A percentile compares a stretch with the other conserved stretches of the same genome.
Conservation (phyloP, 208 protist genomes). For the Acanthamoeba royreba region DNA sequence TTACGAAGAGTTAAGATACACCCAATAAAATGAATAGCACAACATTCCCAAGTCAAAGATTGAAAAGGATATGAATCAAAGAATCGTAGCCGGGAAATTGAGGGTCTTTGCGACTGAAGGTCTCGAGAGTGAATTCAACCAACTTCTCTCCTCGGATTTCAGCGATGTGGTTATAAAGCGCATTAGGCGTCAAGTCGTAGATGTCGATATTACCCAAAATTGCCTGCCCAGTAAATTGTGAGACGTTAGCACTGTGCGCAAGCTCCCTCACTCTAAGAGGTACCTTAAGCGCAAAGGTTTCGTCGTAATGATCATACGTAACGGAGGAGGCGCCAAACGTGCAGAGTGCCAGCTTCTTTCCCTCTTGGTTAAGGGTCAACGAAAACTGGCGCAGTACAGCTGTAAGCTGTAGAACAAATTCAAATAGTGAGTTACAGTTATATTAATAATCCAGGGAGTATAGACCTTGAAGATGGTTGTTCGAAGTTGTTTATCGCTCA, state of each 20-base stretch:
- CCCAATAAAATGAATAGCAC: no score
- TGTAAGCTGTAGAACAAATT: not conserved
- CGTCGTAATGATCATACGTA: not conserved
- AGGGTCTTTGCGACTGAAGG: not conserved
- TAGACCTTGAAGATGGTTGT: constrained; percentile 36
- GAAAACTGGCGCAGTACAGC: not conserved
- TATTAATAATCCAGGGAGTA: no score
- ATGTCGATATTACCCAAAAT: constrained; percentile 36
- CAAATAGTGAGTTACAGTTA: no score
- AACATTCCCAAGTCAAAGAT: no score
- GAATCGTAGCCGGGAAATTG: constrained; percentile 34
- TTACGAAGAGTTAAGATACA: not conserved
- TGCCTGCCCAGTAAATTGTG: not conserved
- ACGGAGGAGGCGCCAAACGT: constrained; percentile 1
- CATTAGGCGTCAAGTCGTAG: constrained; percentile 11
- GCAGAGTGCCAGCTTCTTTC: constrained; percentile 22
- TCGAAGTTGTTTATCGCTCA: not conserved
- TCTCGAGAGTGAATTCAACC: constrained; percentile 32
- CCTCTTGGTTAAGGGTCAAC: constrained; percentile 1
- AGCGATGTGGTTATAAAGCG: not conserved
- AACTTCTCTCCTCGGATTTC: constrained; percentile 47
- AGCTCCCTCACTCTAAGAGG: no score
- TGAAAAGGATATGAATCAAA: constrained; percentile 41
- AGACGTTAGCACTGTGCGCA: no score
- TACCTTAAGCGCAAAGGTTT: not conserved